phyloP scores from a whole-genome alignment of 257 asterid genomes.

The Solanum sejunctum region DNA sequence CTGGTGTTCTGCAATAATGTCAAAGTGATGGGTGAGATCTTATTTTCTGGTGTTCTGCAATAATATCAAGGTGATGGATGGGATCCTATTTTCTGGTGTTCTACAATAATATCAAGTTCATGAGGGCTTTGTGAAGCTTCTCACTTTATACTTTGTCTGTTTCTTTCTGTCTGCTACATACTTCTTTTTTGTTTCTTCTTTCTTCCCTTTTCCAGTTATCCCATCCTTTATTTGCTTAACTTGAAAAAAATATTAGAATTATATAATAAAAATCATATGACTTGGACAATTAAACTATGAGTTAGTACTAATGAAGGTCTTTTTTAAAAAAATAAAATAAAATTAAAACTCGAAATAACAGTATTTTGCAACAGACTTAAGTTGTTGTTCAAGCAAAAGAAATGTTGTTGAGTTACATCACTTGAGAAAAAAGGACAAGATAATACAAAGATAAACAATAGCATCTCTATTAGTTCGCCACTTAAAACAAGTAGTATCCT shows the following conservation, averaged over 20 bases:
- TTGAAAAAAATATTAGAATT: not conserved
- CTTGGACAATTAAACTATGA: not conserved
- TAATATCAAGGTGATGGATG: not conserved
- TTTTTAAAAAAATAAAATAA: too few species aligned
- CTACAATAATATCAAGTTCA: not conserved
- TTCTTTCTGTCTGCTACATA: not conserved
- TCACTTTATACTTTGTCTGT: not conserved
- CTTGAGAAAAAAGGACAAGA: not conserved
- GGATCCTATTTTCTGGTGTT: too few species aligned
- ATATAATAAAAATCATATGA: not conserved
- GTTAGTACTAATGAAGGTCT: not conserved
- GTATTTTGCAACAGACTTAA: not conserved
- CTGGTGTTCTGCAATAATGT: not conserved
- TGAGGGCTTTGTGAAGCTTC: not conserved
- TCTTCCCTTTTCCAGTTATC: not conserved
- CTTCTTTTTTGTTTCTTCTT: not conserved
- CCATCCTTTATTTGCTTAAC: not conserved
- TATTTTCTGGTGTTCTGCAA: too few species aligned
- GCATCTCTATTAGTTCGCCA: not conserved
- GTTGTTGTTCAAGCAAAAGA: not conserved
- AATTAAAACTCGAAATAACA: not conserved
- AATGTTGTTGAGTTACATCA: not conserved
- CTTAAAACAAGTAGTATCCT: not conserved
- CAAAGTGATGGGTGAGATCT: not conserved
- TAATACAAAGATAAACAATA: not conserved